Conservation (phyloP, 495 filamentous ascomycete species). For the Tricharina praecox region DNA sequence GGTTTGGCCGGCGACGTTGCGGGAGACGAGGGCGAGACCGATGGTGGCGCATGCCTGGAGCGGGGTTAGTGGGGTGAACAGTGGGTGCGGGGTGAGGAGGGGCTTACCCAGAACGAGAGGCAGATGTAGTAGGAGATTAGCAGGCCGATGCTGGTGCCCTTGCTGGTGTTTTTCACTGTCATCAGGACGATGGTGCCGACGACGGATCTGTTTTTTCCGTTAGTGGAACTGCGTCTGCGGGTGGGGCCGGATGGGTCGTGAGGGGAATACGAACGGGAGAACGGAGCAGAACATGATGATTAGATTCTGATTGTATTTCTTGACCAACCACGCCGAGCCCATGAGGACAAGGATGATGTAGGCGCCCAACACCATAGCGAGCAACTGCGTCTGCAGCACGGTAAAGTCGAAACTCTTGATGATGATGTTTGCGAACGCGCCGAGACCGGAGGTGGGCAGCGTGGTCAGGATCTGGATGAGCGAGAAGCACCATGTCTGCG, state of each 20-base stretch:
- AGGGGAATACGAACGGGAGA: constrained; percentile 37
- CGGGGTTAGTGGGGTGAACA: background rate
- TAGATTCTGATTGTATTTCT: constrained; percentile 45
- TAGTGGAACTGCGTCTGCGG: no score
- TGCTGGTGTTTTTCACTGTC: constrained; percentile 33
- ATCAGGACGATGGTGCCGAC: constrained; percentile 41
- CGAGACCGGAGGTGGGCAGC: constrained; percentile 48
- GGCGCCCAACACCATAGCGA: constrained; percentile 53
- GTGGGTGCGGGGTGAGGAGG: background rate
- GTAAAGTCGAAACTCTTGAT: constrained; percentile 36
- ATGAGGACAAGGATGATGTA: constrained; percentile 54
- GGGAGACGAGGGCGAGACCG: constrained; percentile 35
- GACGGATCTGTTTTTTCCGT: constrained; percentile 33
- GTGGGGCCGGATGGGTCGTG: constrained; percentile 16
- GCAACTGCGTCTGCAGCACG: constrained; percentile 37
- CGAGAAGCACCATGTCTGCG: constrained; percentile 32
- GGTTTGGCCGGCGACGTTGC: constrained; percentile 40
- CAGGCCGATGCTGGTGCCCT: constrained; percentile 33
- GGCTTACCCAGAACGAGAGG: constrained; percentile 35
- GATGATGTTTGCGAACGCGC: constrained; percentile 50
- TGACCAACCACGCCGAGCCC: constrained; percentile 45
- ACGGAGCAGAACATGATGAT: constrained; percentile 46
- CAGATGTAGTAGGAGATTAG: constrained; percentile 42
- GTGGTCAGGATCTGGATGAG: constrained; percentile 48
- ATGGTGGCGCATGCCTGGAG: constrained; percentile 34